Evolutionary conservation across 495 filamentous ascomycete species (phyloP).

Genomic region (Daldinia grandis): DNA sequence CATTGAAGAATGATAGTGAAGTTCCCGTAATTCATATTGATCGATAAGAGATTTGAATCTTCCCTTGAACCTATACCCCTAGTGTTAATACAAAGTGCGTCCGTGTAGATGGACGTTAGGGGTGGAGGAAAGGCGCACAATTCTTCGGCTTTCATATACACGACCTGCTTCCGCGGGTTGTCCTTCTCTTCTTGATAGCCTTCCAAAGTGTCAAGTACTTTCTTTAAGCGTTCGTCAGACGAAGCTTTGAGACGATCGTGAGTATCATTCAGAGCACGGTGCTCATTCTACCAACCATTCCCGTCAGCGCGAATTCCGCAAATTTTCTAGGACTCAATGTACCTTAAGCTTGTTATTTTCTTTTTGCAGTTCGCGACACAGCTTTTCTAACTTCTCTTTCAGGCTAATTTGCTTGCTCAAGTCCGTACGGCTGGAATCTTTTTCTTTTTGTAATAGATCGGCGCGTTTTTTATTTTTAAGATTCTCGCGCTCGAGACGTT

Average conservation of each 20-base stretch:
- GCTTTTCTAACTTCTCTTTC: slow-evolving; percentile 94
- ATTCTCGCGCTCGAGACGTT: slow-evolving; percentile 90
- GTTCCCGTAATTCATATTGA: slow-evolving; percentile 92
- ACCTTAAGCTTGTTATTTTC: slow-evolving; percentile 99
- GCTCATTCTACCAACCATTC: slow-evolving; percentile 74
- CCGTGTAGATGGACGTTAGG: not conserved
- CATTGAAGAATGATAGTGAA: slow-evolving; percentile 88
- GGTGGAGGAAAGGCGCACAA: slow-evolving; percentile 63
- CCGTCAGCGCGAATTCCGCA: slow-evolving; percentile 47
- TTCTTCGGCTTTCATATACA: slow-evolving; percentile 85
- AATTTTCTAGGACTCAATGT: slow-evolving; percentile 34
- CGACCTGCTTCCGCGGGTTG: slow-evolving; percentile 73
- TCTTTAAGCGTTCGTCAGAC: slow-evolving; percentile 69
- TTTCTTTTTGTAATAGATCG: slow-evolving; percentile 95
- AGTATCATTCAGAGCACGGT: slow-evolving; percentile 82
- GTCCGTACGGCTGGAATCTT: slow-evolving; percentile 86
- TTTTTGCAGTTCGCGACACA: slow-evolving; percentile 89
- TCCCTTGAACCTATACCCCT: slow-evolving; percentile 72
- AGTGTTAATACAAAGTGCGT: slow-evolving; percentile 38
- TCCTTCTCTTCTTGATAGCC: slow-evolving; percentile 80
- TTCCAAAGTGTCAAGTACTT: slow-evolving; percentile 81
- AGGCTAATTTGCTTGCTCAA: slow-evolving; percentile 84
- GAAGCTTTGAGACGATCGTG: slow-evolving; percentile 82
- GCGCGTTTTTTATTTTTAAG: slow-evolving; percentile 94
- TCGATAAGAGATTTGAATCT: slow-evolving; percentile 94